Conservation (phyloP, 116 monocot genomes). For the Phalaenopsis hybrid region DNA sequence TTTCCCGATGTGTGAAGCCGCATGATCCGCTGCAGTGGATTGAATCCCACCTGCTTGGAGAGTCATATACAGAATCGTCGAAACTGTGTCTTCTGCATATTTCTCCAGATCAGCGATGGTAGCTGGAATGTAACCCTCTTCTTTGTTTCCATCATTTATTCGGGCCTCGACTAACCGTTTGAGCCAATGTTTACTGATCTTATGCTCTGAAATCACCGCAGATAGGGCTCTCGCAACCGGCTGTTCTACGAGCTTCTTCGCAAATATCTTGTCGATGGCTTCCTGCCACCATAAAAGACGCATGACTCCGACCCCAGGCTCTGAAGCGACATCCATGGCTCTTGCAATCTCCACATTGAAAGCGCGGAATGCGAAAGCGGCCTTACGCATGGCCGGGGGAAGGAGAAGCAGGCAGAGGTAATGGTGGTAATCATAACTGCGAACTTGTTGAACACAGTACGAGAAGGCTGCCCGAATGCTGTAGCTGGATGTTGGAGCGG, state of each 20-base stretch:
- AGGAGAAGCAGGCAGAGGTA: slow-evolving; percentile 88
- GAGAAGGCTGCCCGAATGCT: slow-evolving; percentile 65
- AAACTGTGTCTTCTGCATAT: slow-evolving; percentile 77
- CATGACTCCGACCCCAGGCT: slow-evolving; percentile 88
- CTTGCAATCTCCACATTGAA: slow-evolving; percentile 81
- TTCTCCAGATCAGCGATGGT: slow-evolving; percentile 52
- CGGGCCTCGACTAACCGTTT: slow-evolving; percentile 72
- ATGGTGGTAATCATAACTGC: slow-evolving; percentile 83
- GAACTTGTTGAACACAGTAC: slow-evolving; percentile 84
- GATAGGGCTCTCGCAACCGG: slow-evolving; percentile 77
- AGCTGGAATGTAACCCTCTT: slow-evolving; percentile 27
- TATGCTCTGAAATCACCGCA: slow-evolving; percentile 50
- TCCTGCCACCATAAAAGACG: slow-evolving; percentile 96
- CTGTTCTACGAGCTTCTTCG: slow-evolving; percentile 62
- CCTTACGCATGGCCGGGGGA: slow-evolving; percentile 55
- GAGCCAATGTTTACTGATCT: slow-evolving; percentile 77
- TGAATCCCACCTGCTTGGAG: slow-evolving; percentile 75
- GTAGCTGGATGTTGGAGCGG: slow-evolving; percentile 24
- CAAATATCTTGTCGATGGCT: slow-evolving; percentile 54
- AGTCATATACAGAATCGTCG: slow-evolving; percentile 68
- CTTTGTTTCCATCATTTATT: slow-evolving; percentile 64
- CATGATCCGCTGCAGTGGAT: slow-evolving; percentile 78
- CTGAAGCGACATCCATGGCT: slow-evolving; percentile 77
- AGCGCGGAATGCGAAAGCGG: slow-evolving; percentile 76
- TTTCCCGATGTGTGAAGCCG: slow-evolving; percentile 92